These are phyloP conservation scores for Talaromyces wortmannii DNA, from an alignment of 495 filamentous ascomycete genomes.

Conservation along the genomic window DNA sequence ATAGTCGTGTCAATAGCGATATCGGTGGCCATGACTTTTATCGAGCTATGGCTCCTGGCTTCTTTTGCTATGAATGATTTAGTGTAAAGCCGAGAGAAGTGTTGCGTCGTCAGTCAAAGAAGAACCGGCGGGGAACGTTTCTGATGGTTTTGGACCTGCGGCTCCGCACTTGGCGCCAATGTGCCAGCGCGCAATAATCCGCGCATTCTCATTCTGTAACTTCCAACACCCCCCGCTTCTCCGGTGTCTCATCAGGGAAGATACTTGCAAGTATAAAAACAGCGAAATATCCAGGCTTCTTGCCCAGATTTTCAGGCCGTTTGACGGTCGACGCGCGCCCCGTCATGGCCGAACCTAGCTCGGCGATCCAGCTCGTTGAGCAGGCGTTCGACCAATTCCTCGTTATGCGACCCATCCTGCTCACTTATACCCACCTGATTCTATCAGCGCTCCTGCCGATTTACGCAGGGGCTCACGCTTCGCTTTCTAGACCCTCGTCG, in stretches of 20 bases:
- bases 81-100: not conserved
- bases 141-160: not conserved
- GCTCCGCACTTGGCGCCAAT: not conserved
- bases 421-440: constrained; percentile 62
- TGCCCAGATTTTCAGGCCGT: not conserved
- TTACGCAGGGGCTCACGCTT: constrained; percentile 63
- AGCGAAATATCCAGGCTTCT: not conserved
- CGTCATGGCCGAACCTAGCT: constrained; percentile 37
- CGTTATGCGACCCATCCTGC: constrained; percentile 45
- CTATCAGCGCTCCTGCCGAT: constrained; percentile 66
- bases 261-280: not conserved
- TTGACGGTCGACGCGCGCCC: constrained; percentile 3
- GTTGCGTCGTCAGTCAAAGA: not conserved
- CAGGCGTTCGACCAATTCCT: constrained; percentile 43
- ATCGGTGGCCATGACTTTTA: constrained; percentile 60
- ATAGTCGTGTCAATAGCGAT: constrained; percentile 76
- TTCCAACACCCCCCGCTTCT: too few species aligned
- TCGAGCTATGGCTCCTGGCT: not conserved
- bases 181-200: not conserved
- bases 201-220: too few species aligned
- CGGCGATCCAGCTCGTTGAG: constrained; percentile 40
- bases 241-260: too few species aligned
- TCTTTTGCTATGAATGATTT: not conserved
- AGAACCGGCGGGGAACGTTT: not conserved
- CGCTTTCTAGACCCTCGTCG: constrained; percentile 69